Conservation (phyloP, 2,329 filamentous ascomycete genomes). For the Tothia fuscella region DNA sequence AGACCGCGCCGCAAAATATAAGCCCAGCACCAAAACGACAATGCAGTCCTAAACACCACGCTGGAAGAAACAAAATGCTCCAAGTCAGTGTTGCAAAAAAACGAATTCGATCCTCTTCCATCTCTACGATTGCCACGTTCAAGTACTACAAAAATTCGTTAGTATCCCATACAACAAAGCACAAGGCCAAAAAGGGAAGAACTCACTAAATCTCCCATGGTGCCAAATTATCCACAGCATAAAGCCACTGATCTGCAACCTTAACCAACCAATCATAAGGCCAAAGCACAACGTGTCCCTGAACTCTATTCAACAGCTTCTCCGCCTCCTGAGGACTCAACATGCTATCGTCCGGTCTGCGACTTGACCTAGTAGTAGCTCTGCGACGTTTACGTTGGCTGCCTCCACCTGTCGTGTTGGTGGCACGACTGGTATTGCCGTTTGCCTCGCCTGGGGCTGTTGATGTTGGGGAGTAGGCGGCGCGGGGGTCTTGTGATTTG, state of each 20-base stretch:
- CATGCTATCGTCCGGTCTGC: conserved; percentile 50
- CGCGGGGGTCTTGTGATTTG: conserved; percentile 6
- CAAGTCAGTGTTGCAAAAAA: too few species aligned
- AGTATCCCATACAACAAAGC: too few species aligned
- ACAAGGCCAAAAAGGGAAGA: too few species aligned
- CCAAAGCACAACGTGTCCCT: conserved; percentile 82
- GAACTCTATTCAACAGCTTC: conserved; percentile 65
- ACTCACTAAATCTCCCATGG: conserved; percentile 93
- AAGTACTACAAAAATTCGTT: too few species aligned
- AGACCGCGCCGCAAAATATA: too few species aligned
- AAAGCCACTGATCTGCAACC: conserved; percentile 89
- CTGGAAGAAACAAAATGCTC: too few species aligned
- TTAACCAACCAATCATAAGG: conserved; percentile 77
- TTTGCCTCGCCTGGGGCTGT: conserved; percentile 15
- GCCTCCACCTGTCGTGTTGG: conserved; percentile 16
- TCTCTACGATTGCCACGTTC: too few species aligned
- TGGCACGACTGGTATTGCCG: neutral
- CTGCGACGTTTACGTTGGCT: conserved; percentile 50
- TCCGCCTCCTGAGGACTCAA: conserved; percentile 66
- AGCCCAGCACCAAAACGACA: too few species aligned
- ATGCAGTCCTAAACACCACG: too few species aligned
- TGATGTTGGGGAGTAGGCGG: conserved; percentile 8
- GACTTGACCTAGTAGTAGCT: conserved; percentile 57
- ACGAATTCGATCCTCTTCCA: too few species aligned
- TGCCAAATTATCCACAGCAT: conserved; percentile 90